These are phyloP conservation scores for Hericium coralloides DNA, from an alignment of 768 basidiomycete species.

Conservation along the genomic window DNA sequence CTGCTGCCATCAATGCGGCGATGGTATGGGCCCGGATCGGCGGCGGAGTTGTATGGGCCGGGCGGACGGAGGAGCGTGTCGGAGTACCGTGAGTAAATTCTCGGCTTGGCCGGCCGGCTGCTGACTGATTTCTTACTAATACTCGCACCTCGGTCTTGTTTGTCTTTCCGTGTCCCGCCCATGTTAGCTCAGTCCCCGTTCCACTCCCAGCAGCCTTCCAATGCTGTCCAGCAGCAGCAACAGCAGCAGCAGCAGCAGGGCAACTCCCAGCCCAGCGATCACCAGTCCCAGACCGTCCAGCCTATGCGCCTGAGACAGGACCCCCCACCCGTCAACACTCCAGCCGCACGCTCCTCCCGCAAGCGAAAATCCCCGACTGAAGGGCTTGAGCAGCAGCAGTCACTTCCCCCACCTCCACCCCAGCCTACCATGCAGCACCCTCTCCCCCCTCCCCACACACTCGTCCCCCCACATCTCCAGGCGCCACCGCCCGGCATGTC, in stretches of 20 bases:
- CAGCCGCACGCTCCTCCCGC: constrained; percentile 37
- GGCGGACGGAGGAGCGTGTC: neutral
- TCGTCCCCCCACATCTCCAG: constrained; percentile 8
- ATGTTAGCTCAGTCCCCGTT: constrained; percentile 25
- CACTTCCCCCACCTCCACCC: constrained; percentile 33
- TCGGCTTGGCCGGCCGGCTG: constrained; percentile 12
- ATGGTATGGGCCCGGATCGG: neutral
- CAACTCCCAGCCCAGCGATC: constrained; percentile 9
- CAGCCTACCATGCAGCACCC: constrained; percentile 22
- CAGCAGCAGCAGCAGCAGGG: constrained; percentile 5
- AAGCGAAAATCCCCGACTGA: constrained; percentile 66
- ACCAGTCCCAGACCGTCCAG: constrained; percentile 16
- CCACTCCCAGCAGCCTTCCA: constrained; percentile 18
- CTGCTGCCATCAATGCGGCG: neutral
- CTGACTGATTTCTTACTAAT: constrained; percentile 24
- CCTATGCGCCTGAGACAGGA: constrained; percentile 62
- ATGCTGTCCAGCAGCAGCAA: constrained; percentile 2
- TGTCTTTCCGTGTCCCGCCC: constrained; percentile 18
- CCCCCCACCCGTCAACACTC: constrained; percentile 26
- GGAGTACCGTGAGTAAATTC: constrained; percentile 12
- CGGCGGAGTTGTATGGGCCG: neutral
- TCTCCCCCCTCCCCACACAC: constrained; percentile 20
- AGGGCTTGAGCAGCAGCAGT: constrained; percentile 20
- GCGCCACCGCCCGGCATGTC: constrained; percentile 20
- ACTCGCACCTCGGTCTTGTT: constrained; percentile 14